Evolutionary conservation across 441 rosid genomes (phyloP), one percentile per base, ranked within the genome.

Genomic region (Biscutella laevigata): DNA sequence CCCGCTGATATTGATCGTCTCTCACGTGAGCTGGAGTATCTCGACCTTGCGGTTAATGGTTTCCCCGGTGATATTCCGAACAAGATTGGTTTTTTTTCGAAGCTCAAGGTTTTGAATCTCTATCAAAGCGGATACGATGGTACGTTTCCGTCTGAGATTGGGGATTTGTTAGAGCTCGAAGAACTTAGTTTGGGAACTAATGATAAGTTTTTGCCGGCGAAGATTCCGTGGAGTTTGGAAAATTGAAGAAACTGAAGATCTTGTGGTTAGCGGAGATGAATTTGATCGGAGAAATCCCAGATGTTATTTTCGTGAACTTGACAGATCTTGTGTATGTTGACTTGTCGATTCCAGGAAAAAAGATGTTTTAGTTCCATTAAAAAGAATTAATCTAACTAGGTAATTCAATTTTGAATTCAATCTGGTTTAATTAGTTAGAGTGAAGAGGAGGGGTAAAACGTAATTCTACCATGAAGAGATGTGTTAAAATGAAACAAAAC

Each of bases 111-210:
- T 2, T 13, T 91, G 55, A 0, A 38, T 36, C 65, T 85, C 0
- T 14, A 64, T 68, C 41, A 15, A 48, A 81, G 76, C 40, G 59
- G 53, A 49, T 87, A 79, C 78, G 61, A 80, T 4, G 96, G 96
- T 1, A 80, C 85, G 4, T 76, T 84, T 60, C 98, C 98, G 0
- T 68, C 66, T 70, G 94, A 85, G 70, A 87, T 91, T 20, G 85
- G 88, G 0, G 69, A 82, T 66, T 67, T 91, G 33, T 35, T 61
- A 6, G 80, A 84, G 57, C 86, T 91, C 14, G 81, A 73, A 55
- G 19, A 29, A 0, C 68, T 87, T 55, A 14, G 13, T 0, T 4
- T 87, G 72, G 78, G 86, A 5, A 32, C 3, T 3, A 91, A 83
- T 54, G 53, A 39, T 0, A 50, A 66, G 45, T 75, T 91, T 49